phyloP scores from a whole-genome alignment of 352 stramenopile species.

The Globisporangium mamillatum region DNA sequence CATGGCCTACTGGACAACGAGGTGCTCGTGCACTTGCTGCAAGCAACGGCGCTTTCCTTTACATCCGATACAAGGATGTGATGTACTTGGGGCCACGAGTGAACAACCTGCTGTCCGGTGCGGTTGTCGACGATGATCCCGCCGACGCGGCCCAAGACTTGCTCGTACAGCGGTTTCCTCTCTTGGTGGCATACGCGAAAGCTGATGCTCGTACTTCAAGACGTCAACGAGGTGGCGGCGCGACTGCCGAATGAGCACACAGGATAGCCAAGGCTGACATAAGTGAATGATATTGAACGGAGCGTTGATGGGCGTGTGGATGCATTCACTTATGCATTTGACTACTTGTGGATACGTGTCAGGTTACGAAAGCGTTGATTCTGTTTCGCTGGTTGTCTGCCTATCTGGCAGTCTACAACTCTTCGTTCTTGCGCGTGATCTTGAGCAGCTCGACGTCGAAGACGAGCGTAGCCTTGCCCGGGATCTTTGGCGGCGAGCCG shows the following conservation, averaged over 20 bases:
- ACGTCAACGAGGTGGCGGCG: not conserved
- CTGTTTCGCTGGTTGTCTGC: not conserved
- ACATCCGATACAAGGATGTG: not conserved
- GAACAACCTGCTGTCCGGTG: not conserved
- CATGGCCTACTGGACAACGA: not conserved
- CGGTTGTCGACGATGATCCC: not conserved
- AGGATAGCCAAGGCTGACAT: too few species aligned
- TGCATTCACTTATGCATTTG: too few species aligned
- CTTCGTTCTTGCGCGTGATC: constrained; percentile 79
- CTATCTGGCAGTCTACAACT: constrained; percentile 33
- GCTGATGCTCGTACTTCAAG: not conserved
- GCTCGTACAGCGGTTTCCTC: not conserved
- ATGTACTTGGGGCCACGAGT: not conserved
- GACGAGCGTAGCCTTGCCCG: constrained; percentile 91
- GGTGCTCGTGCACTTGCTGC: not conserved
- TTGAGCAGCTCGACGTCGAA: constrained; percentile 98
- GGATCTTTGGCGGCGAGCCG: constrained; percentile 92
- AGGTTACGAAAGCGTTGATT: not conserved
- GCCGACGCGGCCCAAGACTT: not conserved
- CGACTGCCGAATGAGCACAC: too few species aligned
- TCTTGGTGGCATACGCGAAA: not conserved
- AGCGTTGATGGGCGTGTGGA: too few species aligned
- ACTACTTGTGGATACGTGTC: too few species aligned
- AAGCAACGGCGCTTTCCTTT: not conserved
- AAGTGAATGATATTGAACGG: too few species aligned